Evolutionary conservation across 2,329 filamentous ascomycete genomes (phyloP).

Genomic region (Clarireedia monteithiana): DNA sequence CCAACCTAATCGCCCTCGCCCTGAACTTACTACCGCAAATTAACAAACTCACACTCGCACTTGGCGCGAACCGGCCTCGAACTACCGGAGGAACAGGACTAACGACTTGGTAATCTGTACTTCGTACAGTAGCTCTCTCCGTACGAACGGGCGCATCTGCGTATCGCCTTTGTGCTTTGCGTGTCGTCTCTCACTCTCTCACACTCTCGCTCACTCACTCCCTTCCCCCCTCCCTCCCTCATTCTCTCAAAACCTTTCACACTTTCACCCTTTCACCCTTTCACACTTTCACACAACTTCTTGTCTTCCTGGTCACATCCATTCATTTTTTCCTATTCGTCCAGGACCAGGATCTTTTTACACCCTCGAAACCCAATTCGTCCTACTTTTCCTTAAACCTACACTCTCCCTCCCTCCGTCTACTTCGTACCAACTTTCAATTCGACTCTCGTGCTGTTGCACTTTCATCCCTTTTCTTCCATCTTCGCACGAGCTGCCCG

Average conservation of each 20-base stretch:
- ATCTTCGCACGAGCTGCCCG: not conserved
- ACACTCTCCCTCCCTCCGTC: not conserved
- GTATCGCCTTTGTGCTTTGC: no score
- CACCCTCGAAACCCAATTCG: not conserved
- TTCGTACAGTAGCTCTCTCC: no score
- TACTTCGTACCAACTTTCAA: not conserved
- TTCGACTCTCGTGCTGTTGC: constrained; percentile 1
- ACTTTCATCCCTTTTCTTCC: constrained; percentile 1
- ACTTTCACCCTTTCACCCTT: not conserved
- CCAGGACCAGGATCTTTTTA: not conserved
- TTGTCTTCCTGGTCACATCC: not conserved
- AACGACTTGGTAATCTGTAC: no score
- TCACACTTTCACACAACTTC: not conserved
- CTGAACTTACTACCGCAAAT: no score
- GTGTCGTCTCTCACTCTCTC: not conserved
- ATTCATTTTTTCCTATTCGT: constrained; percentile 1
- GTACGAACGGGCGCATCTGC: no score
- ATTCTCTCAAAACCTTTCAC: not conserved
- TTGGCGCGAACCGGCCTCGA: no score
- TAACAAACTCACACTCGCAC: no score
- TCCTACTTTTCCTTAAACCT: not conserved
- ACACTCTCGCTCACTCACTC: no score
- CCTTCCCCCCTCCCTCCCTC: not conserved
- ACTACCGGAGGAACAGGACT: no score
- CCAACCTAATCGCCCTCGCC: no score